Evolutionary conservation across 129 eudicot genomes (phyloP).

Genomic region (Flaveria ramosissima): DNA sequence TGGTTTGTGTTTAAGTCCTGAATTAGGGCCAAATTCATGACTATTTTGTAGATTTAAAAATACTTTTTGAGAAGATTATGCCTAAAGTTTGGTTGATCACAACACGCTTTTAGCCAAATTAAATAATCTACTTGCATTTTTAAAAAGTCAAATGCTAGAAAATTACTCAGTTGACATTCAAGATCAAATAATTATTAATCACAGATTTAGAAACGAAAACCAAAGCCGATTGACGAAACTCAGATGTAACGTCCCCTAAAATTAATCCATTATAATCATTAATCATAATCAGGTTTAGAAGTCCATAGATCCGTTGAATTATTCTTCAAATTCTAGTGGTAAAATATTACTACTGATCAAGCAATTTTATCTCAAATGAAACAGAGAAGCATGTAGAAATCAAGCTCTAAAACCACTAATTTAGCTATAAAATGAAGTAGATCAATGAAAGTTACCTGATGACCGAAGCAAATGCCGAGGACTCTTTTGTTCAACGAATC

Average conservation of each 20-base stretch:
- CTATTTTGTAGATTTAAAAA: neutral
- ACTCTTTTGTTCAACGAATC: slow-evolving; percentile 68
- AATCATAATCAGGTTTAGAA: neutral
- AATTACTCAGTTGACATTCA: neutral
- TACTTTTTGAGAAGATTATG: neutral
- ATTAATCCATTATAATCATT: neutral
- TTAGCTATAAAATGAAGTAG: neutral
- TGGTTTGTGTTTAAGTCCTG: neutral
- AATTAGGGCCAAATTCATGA: slow-evolving; percentile 19
- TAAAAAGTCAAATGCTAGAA: neutral
- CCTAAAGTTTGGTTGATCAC: slow-evolving; percentile 3
- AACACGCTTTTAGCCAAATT: slow-evolving; percentile 1
- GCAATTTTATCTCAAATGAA: neutral
- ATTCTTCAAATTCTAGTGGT: neutral
- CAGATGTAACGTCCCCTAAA: neutral
- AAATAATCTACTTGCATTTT: slow-evolving; percentile 17
- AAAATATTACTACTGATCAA: slow-evolving; percentile 7
- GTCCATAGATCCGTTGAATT: neutral
- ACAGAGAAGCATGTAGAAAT: neutral
- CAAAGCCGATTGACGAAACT: neutral
- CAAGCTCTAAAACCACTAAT: slow-evolving; percentile 26
- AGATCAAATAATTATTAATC: neutral
- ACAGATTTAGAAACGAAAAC: neutral
- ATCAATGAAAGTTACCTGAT: slow-evolving; percentile 56
- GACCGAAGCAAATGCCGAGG: slow-evolving; percentile 98